Base-by-base conservation (phyloP, 2,329 filamentous ascomycete genomes). In the Graphilbum sp. region DNA sequence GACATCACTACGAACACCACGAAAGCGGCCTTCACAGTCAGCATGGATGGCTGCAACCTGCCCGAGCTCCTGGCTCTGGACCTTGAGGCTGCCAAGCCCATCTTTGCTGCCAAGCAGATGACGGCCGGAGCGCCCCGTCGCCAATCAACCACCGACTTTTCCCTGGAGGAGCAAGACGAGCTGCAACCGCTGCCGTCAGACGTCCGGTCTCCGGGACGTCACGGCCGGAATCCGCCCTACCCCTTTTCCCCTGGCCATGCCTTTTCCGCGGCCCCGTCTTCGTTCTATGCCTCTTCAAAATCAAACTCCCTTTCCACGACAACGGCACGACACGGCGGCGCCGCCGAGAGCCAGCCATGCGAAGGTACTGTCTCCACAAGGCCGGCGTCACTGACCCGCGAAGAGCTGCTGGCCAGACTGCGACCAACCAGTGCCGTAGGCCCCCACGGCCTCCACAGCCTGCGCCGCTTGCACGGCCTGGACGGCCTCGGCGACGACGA, bases 51-150 rank as follows among this genome's bases (percentile, higher is more conserved):
- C 10, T 62, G 61, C 49, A 73, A 64, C 51, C 55, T 75, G 16
- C 66, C 70, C 3, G 71, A 75, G 51, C 47, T 72, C 30, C 55
- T 75, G n/a, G 69, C 62, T 7, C 60, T 58, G 41, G 68, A 75
- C 44, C 54, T 74, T 34, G 64, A 70, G 47, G 48, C 58, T 18
- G 70, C 65, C 16, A 56, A 56, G 36, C 53, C 57, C 10, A 49
- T 69, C 20, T 73, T 72, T 40, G 53, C 54, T 20, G 59, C 66
- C 13, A 67, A 56, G 48, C 64, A 62, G 41, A 64, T 72, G 60
- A 69, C 68, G 6, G 62, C 67, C 18, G 69, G 69, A 9, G 48
- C 56, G 9, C 69, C 69, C 11, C 37, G 27, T 29, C 27, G 36
- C 18, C 17, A 37, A 12, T 38, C 40, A 24, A 30, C 34, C n/a